Conservation (phyloP, 208 protist species). For the Leptomonas pyrrhocoris region DNA sequence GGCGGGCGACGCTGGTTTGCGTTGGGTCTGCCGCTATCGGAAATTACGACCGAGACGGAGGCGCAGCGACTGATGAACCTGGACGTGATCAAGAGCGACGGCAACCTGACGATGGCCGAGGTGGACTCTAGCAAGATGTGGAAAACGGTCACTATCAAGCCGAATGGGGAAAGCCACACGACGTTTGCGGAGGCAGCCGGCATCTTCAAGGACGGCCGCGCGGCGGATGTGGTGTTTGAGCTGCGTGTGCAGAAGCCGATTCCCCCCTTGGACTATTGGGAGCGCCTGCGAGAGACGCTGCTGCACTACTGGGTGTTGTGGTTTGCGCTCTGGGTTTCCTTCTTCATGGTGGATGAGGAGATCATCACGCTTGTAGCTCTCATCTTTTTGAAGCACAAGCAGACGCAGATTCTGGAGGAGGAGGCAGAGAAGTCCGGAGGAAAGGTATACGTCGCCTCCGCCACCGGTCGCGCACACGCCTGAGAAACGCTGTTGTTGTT, state of each 20-base stretch:
- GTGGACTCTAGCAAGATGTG: conserved; percentile 71
- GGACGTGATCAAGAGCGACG: conserved; percentile 64
- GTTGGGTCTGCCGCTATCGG: conserved; percentile 69
- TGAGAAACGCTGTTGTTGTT: too few species aligned
- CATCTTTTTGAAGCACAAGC: conserved; percentile 81
- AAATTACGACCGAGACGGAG: conserved; percentile 82
- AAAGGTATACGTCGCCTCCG: conserved; percentile 87
- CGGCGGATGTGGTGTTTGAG: conserved; percentile 49
- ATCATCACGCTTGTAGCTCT: conserved; percentile 84
- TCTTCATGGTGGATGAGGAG: conserved; percentile 93
- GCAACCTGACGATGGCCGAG: conserved; percentile 59
- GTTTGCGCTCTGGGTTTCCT: conserved; percentile 86
- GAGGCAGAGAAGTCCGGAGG: conserved; percentile 83
- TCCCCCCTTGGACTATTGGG: conserved; percentile 72
- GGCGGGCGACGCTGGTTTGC: conserved; percentile 80
- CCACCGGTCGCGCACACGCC: conserved; percentile 46
- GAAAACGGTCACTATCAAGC: conserved; percentile 69
- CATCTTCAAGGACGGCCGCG: conserved; percentile 31
- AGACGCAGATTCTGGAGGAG: conserved; percentile 80
- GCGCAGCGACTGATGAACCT: conserved; percentile 75
- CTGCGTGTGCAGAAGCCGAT: conserved; percentile 77
- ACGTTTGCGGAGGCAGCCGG: conserved; percentile 64
- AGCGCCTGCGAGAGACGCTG: conserved; percentile 74
- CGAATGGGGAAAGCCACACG: conserved; percentile 46
- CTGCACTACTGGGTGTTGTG: conserved; percentile 90